phyloP scores from a whole-genome alignment of 2,329 filamentous ascomycete genomes.

The Monilinia fructicola region DNA sequence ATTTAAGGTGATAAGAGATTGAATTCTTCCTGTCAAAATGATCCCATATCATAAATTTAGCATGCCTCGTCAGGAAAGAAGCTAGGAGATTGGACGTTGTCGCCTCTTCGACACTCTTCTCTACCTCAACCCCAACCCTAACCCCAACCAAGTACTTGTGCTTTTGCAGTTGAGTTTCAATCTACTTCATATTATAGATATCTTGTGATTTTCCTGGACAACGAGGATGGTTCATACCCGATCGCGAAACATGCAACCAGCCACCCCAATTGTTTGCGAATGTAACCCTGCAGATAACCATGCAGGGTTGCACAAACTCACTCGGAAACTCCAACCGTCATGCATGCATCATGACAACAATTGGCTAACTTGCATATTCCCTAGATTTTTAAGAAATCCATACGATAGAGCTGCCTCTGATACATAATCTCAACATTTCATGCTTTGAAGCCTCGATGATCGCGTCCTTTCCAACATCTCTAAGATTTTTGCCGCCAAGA shows the following conservation, averaged over 20 bases:
- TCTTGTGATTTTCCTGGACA: neutral
- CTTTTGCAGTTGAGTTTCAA: neutral
- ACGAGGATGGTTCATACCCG: neutral
- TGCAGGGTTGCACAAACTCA: constrained; percentile 15
- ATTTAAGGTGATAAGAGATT: neutral
- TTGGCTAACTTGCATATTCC: constrained; percentile 9
- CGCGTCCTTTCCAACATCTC: neutral
- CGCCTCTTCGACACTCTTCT: neutral
- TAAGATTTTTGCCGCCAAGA: neutral
- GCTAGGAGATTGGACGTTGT: neutral
- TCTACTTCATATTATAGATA: neutral
- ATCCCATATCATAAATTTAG: neutral
- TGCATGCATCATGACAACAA: constrained; percentile 7
- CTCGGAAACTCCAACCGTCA: constrained; percentile 6
- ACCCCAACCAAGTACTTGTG: neutral
- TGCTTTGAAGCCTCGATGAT: neutral
- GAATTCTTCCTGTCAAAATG: neutral
- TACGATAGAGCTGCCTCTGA: neutral
- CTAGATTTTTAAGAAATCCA: neutral
- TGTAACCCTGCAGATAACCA: constrained; percentile 14
- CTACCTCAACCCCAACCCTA: neutral
- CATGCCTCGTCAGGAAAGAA: neutral
- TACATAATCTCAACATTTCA: neutral
- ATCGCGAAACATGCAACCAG: constrained; percentile 17
- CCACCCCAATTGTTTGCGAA: constrained; percentile 12